Evolutionary conservation across 1,284 basidiomycete species (phyloP), one percentile per base, ranked within the genome.

Genomic region (Moesziomyces globuligerus): DNA sequence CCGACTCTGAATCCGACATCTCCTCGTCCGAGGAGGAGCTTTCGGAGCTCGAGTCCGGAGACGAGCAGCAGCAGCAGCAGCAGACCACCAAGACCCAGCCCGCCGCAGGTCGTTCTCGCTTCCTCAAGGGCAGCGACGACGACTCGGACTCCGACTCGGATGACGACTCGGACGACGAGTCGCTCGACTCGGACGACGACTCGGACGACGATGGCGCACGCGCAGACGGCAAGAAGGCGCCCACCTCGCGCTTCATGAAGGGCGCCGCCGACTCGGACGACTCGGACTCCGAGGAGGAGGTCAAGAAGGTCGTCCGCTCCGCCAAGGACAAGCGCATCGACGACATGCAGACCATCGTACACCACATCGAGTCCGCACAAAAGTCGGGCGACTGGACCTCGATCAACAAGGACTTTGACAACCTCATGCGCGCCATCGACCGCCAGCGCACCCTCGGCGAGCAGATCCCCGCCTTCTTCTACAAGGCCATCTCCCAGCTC

Each of bases 371-470:
- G 56, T 98, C 98, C 83, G 94, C 91, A 24, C 86, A 93, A 75
- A 95, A 94, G 86, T 95, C 94, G 78, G 82, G 84, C 47, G 94
- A 99, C 85, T 99, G 96, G 96, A 90, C 90, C 21, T 90, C 89
- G 32, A 96, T 94, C 77, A 48, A 43, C 40, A 45, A 83, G 95
- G 96, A 98, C 85, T 97, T 95, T 83, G 96, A 99, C 85, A 96
- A 95, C 83, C 87, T 99, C 53, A 85, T 88, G 50, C 91, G 94
- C 48, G 90, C 98, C 85, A 89, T 94, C 69, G 89, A 92, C 81
- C 89, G 92, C 59, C 93, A 95, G 83, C 90, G 90, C 81, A 91
- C 83, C 71, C 87, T 91, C 28, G 87, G 90, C 32, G 94, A 96
- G 81, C 90, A 91, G 46, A 88, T 96, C 50, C 94, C 96, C 24